Percentiles rank a stretch among this genome's conserved stretches.
Evolutionary conservation across 257 asterid genomes (phyloP).

Genomic region (Ligustrum vulgare): DNA sequence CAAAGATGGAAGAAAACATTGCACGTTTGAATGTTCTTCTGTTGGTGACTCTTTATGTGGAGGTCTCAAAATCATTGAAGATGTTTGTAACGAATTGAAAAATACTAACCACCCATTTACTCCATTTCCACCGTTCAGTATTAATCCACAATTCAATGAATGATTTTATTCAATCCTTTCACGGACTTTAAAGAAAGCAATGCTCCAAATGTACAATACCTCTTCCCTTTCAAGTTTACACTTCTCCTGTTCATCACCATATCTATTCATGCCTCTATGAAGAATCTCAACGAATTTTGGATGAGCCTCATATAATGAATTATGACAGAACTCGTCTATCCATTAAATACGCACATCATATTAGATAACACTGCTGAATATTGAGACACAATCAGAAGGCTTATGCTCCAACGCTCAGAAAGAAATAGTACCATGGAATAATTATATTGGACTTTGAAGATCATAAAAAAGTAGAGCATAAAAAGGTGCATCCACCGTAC

Average conservation of each 20-base stretch:
- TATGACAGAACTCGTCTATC: background rate
- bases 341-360: background rate
- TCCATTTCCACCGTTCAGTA: background rate
- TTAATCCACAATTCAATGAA: background rate
- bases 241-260: background rate
- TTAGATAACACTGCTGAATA: too few species aligned
- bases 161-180: background rate
- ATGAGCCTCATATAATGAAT: background rate
- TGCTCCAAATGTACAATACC: background rate
- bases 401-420: background rate
- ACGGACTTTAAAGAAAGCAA: background rate
- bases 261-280: background rate
- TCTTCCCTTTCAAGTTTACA: background rate
- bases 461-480: constrained; percentile 12
- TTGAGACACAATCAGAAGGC: too few species aligned
- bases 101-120: background rate
- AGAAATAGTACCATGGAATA: background rate
- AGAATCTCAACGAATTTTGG: background rate
- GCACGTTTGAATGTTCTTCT: background rate
- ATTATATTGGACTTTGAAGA: background rate
- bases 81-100: background rate
- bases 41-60: background rate
- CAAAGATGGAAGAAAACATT: background rate
- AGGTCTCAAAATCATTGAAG: background rate
- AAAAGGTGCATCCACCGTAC: constrained; percentile 4